Base-by-base conservation (phyloP, 1,284 basidiomycete genomes). In the Leccinum griseonigrum region DNA sequence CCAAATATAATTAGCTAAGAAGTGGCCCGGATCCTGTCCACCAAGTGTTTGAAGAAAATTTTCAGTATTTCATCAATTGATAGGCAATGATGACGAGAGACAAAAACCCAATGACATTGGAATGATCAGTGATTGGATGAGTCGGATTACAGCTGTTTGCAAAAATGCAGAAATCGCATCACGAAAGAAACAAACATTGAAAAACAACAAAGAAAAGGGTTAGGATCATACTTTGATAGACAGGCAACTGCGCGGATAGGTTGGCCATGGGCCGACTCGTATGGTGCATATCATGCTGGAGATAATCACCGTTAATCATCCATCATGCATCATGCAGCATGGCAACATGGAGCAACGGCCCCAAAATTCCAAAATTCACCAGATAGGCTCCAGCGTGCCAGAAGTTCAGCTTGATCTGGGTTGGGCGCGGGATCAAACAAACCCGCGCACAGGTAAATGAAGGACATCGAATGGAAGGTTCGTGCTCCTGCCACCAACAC, bases 271-370 rank as follows among this genome's bases (percentile, higher is more conserved):
- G 5, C 43, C 43, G 43, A 46, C 10, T 13, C n/a, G 18, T 46
- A 4, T 4, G 46, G 46, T 13, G 46, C 46, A 50, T 50, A 50
- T 58, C 67, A 60, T 66, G 67, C 64, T 29, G 56, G 32, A 66
- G 60, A 69, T 68, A 68, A 68, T 68, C 68, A 68, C 67, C 67
- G 69, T 69, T 55, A 66, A 68, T 60, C 67, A 68, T 66, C 38
- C 62, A 50, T 31, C 26, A 29, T 52, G 29, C 28, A 29, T 29
- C 11, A 3, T 52, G 28, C 50, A 52, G 22, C 46, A 26, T 50
- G 46, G 46, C 13, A 52, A 52, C 51, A 31, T 52, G 26, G 16
- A 29, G 14, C n/a, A 22, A 52, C n/a, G 26, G 50, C 29, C 29
- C 5, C 16, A n/a, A 52, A 52, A 52, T n/a, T n/a, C 5, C 16